phyloP scores from a whole-genome alignment of 768 basidiomycete genomes.

The Tephrocybe rancida region DNA sequence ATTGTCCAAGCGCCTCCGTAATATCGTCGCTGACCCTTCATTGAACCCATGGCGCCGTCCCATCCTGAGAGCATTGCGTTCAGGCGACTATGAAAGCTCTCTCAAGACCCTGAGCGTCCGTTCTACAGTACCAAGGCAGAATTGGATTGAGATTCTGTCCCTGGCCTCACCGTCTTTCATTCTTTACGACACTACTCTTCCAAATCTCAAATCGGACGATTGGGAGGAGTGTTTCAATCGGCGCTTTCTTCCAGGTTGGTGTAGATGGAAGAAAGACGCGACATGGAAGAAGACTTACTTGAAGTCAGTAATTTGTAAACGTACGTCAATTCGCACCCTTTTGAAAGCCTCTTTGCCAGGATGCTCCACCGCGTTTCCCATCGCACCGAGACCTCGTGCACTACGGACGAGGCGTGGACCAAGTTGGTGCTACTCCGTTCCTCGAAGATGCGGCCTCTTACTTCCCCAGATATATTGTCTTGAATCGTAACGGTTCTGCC shows the following conservation, averaged over 20 bases:
- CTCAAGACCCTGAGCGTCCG: constrained; percentile 66
- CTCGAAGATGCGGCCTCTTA: constrained; percentile 2
- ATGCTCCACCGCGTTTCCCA: constrained; percentile 69
- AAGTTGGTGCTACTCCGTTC: constrained; percentile 47
- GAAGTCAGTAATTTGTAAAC: constrained; percentile 47
- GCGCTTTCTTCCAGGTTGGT: constrained; percentile 79
- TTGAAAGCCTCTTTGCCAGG: constrained; percentile 35
- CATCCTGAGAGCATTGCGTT: constrained; percentile 59
- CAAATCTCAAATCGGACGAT: constrained; percentile 62
- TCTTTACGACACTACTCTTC: constrained; percentile 67
- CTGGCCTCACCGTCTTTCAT: constrained; percentile 63
- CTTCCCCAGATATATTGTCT: constrained; percentile 57
- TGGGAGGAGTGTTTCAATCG: constrained; percentile 78
- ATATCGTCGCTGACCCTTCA: constrained; percentile 60
- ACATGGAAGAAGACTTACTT: constrained; percentile 68
- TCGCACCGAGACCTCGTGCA: constrained; percentile 68
- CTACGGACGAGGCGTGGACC: constrained; percentile 82
- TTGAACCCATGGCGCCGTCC: constrained; percentile 80
- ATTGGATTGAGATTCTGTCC: constrained; percentile 79
- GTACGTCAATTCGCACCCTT: constrained; percentile 7
- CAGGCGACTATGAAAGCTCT: constrained; percentile 46
- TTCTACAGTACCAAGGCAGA: constrained; percentile 67
- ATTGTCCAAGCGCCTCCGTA: constrained; percentile 59
- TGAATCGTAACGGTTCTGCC: constrained; percentile 76
- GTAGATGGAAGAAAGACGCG: constrained; percentile 63